Evolutionary conservation across 169 alveolate species (phyloP).

Genomic region (Toxoplasma gondii): DNA sequence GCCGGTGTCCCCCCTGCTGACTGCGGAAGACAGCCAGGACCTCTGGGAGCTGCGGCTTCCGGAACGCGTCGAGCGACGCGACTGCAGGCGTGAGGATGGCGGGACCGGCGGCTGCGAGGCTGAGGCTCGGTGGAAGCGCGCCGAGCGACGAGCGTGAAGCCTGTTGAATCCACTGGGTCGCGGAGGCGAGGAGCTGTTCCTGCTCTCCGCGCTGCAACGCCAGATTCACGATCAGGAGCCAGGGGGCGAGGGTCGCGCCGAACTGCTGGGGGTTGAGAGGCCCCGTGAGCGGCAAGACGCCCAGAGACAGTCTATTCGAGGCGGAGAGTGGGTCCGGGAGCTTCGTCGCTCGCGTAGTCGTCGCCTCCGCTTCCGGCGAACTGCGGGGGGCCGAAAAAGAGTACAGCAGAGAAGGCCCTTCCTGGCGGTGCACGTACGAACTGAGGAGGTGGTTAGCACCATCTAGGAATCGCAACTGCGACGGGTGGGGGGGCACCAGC

Average conservation of each 20-base stretch:
- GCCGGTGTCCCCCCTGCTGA: neutral
- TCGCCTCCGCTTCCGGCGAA: neutral
- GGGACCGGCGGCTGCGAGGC: neutral
- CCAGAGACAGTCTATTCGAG: neutral
- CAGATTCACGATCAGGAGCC: neutral
- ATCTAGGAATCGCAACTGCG: neutral
- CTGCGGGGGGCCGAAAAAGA: neutral
- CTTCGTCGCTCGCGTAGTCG: neutral
- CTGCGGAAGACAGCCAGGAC: neutral
- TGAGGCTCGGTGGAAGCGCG: neutral
- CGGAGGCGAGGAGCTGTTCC: neutral
- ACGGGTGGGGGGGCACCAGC: conserved; percentile 1
- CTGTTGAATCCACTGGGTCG: neutral
- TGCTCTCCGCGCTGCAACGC: neutral
- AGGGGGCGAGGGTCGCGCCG: neutral
- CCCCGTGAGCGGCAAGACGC: neutral
- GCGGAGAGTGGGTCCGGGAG: neutral
- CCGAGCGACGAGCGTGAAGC: neutral
- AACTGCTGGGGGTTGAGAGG: neutral
- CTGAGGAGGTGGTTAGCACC: neutral
- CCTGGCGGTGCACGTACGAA: neutral
- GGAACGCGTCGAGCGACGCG: neutral
- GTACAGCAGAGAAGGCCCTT: neutral
- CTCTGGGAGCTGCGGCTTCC: conserved; percentile 10
- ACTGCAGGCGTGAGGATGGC: conserved; percentile 10